Conservation (phyloP, 495 filamentous ascomycete genomes). For the Trichoderma erinaceum region DNA sequence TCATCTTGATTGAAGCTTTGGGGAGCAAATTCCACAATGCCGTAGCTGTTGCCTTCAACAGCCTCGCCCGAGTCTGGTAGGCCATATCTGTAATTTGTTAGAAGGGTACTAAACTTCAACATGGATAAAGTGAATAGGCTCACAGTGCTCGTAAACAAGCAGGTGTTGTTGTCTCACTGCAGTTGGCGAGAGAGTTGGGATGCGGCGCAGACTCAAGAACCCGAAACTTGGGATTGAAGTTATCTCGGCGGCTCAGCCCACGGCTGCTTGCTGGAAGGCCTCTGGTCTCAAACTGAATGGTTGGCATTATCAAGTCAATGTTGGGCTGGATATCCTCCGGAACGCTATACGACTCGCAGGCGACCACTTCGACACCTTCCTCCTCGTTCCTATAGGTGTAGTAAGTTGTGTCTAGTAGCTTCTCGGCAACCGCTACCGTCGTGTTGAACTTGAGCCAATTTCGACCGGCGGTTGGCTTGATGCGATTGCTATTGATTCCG, state of each 20-base stretch:
- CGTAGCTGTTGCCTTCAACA: slow-evolving; percentile 26
- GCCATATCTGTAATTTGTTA: slow-evolving; percentile 17
- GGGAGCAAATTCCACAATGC: slow-evolving; percentile 35
- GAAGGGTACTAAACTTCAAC: neutral
- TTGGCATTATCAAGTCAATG: slow-evolving; percentile 27
- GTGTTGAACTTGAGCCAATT: slow-evolving; percentile 47
- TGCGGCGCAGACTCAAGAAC: neutral
- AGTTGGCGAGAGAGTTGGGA: slow-evolving; percentile 24
- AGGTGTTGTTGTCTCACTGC: slow-evolving; percentile 28
- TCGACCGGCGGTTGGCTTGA: slow-evolving; percentile 43
- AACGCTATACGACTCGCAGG: slow-evolving; percentile 36
- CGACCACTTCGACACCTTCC: slow-evolving; percentile 40
- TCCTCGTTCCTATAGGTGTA: slow-evolving; percentile 43
- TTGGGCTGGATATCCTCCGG: slow-evolving; percentile 22
- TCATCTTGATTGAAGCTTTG: slow-evolving; percentile 42
- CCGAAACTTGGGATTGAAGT: neutral
- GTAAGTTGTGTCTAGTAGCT: slow-evolving; percentile 49
- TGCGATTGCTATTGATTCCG: slow-evolving; percentile 42
- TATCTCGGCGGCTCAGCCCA: neutral
- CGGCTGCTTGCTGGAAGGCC: slow-evolving; percentile 6
- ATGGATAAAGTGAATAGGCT: slow-evolving; percentile 7
- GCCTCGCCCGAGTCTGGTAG: slow-evolving; percentile 19
- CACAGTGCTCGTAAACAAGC: slow-evolving; percentile 31
- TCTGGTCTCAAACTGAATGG: slow-evolving; percentile 26
- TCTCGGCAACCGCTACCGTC: slow-evolving; percentile 45